Evolutionary conservation across 768 basidiomycete genomes (phyloP), one percentile per base, ranked within the genome.

Genomic region (Leccinellum albellum): DNA sequence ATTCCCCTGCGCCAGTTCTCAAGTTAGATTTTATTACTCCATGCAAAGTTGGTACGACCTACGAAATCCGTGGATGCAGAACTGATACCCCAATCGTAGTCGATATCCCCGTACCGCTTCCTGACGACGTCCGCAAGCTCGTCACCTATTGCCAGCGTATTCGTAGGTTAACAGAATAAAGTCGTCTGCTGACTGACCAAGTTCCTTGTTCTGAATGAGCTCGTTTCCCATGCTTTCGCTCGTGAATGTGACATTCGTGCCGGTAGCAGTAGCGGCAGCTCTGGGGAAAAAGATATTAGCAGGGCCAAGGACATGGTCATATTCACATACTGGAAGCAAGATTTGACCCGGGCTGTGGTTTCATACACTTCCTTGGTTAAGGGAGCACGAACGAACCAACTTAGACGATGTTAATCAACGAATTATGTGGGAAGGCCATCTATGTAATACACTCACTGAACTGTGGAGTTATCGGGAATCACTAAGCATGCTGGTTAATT

Each of bases 61-160:
- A 91, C 91, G 61, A 93, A 92, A 67, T 92, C 91, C 3, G 91
- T 92, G 5, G 89, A 92, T 13, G 88, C 90, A 46, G 78, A 79
- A 6, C 75, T 72, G 62, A 87, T 87, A 45, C 89, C 85, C 78
- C 82, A 85, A 58, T 81, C 79, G 64, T 84, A 81, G 66, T 87
- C 84, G 54, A 87, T 76, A 3, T 72, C 71, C 0, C 86, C 88
- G 56, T 84, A 87, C 54, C 82, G 82, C 58, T 81, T 83, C 17
- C 78, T 71, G 32, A 83, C 78, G 37, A 88, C 76, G 49, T 81
- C 79, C 0, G 82, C 82, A 31, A 89, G 85, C 65, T 88, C 87
- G 14, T 76, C 78, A 2, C 84, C 89, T 91, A 54, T 28, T 33
- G 31, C 14, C 32, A 47, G 17, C 15, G 7, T 24, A 24, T 52